Base-by-base conservation (phyloP, 805 yeast genomes). In the Candida cerambycidarum region DNA sequence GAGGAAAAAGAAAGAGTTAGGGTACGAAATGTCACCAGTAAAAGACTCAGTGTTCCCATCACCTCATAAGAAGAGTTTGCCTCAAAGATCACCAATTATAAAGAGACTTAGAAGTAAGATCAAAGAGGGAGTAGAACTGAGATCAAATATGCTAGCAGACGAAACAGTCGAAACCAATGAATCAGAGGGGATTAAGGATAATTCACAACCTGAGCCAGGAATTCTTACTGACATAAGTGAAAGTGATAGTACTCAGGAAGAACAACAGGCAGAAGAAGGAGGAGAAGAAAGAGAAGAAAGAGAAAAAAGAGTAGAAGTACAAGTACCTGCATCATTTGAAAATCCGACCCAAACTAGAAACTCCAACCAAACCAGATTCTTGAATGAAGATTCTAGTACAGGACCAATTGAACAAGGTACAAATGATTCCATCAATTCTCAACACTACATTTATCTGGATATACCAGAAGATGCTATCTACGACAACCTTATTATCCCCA, bases 401-500 rank as follows among this genome's bases (percentile, higher is more conserved):
- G 17, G 14, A 7, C 35, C 35, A 13, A 6, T 38, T 16, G 39
- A 36, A 10, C 39, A 36, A 36, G 27, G 16, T 3, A 25, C 32
- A 28, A 17, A 32, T 32, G 27, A 19, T 19, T 25, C 39, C 16
- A 16, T 25, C 10, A 9, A 7, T 23, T 14, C 38, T 11, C 9
- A 12, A 11, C 25, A 16, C 16, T n/a, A 14, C 17, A 14, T 5
- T 6, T n/a, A 18, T 3, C 7, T 25, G 11, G 9, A 28, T 25
- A 15, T 38, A n/a, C 28, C 29, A 13, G 35, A 41, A 13, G 37
- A 41, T 16, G 8, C 24, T 7, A 36, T 41, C 15, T 29, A 29
- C 13, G 12, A 29, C 4, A 41, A 41, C 17, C 24, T 41, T 15
- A 30, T 35, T n/a, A 23, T 19, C 9, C 29, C 35, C 14, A 36